These are phyloP conservation scores for Nigrospora oryzae DNA, from an alignment of 2,329 filamentous ascomycete species.

Conservation along the genomic window DNA sequence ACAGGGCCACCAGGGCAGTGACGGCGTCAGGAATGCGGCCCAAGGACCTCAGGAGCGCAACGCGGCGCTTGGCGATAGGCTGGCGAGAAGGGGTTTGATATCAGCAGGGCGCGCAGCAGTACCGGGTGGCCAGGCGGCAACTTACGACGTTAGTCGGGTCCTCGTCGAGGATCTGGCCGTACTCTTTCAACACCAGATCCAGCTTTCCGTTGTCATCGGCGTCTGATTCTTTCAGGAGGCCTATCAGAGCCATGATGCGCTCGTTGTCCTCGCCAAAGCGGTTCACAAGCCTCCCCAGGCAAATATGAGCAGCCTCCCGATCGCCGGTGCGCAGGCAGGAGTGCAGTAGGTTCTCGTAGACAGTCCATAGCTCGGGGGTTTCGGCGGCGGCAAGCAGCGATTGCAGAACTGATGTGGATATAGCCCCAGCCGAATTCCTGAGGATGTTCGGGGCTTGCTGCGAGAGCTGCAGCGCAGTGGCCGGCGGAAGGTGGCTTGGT, in stretches of 20 bases:
- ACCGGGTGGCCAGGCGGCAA: slow-evolving; percentile 6
- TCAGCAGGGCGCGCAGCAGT: slow-evolving; percentile 2
- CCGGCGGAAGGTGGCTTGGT: slow-evolving; percentile 46
- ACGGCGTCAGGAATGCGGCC: slow-evolving; percentile 66
- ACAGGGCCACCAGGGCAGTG: slow-evolving; percentile 60
- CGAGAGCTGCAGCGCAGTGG: slow-evolving; percentile 47
- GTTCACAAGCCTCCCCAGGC: slow-evolving; percentile 64
- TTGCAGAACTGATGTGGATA: slow-evolving; percentile 44
- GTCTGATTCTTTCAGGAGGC: slow-evolving; percentile 76
- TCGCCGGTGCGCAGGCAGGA: slow-evolving; percentile 80
- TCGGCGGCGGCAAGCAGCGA: slow-evolving; percentile 53
- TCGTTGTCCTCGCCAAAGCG: slow-evolving; percentile 84
- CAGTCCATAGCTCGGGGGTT: slow-evolving; percentile 72
- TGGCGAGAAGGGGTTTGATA: slow-evolving; percentile 21
- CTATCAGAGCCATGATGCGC: slow-evolving; percentile 73
- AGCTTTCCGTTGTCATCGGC: slow-evolving; percentile 60
- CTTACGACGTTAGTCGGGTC: slow-evolving; percentile 74
- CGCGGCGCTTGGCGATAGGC: slow-evolving; percentile 78
- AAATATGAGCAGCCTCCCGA: slow-evolving; percentile 65
- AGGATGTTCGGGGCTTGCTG: slow-evolving; percentile 52
- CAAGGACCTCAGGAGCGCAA: slow-evolving; percentile 71
- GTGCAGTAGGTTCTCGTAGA: slow-evolving; percentile 79
- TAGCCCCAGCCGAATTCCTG: slow-evolving; percentile 41
- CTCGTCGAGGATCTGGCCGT: slow-evolving; percentile 65
- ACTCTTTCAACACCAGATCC: slow-evolving; percentile 63